Base-by-base conservation (phyloP, 2,329 filamentous ascomycete species). In the Elsinoe necatrix region DNA sequence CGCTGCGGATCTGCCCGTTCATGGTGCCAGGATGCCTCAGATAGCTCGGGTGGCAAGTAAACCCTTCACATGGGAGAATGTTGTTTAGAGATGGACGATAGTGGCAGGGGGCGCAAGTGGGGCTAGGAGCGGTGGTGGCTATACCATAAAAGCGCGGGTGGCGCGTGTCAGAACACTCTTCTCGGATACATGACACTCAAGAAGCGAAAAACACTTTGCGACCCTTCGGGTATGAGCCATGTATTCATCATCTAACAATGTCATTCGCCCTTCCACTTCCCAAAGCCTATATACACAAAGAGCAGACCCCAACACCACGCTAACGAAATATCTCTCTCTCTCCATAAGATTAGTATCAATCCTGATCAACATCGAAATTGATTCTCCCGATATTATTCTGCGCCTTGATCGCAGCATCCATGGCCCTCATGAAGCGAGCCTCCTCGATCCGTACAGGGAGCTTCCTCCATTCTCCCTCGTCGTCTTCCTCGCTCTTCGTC, bases 301-400 rank as follows among this genome's bases (percentile, higher is more conserved):
- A 29, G 27, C 27, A 29, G 9, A 29, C 48, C 48, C 48, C 14
- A 52, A 52, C 48, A 52, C 48, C 48, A 37, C 48, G 48, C 48
- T 52, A 37, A 37, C 16, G 20, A 37, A 34, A 20, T 12, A 20
- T 20, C 5, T 20, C 25, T 14, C 23, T 25, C 25, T 34, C 11
- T n/a, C n/a, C 4, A 12, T 5, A 16, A 27, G n/a, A 4, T 3
- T 45, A 9, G 16, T 18, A 11, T 34, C 25, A 50, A 34, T 50
- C 45, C 14, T 16, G 14, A 57, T 57, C 48, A 27, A 57, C 43
- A 45, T 57, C 55, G n/a, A 29, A 27, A 41, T 57, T 57, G 14
- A 50, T 31, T 21, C 27, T 39, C 21, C 55, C 55, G 4, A 45
- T 41, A 41, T 57, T 57, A 39, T 27, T 29, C 55, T 50, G 41